Evolutionary conservation across 441 rosid genomes (phyloP).

Genomic region (Pelargonium fulgidum): DNA sequence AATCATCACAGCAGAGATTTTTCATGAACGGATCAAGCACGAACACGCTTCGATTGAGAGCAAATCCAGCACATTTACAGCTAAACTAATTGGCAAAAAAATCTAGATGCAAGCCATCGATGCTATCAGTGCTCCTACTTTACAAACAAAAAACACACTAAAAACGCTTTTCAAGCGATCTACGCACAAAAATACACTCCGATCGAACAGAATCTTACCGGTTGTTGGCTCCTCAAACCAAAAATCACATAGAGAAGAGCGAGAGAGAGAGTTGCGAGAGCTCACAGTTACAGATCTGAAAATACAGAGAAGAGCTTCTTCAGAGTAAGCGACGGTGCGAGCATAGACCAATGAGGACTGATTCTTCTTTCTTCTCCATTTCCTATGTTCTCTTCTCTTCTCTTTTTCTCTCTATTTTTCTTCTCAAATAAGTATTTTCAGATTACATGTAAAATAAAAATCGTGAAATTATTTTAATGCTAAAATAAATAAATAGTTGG

Average conservation of each 20-base stretch:
- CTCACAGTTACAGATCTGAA: not conserved
- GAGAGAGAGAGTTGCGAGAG: not conserved
- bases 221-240: not conserved
- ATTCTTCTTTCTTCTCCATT: slow-evolving; percentile 45
- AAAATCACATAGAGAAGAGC: not conserved
- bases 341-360: slow-evolving; percentile 24
- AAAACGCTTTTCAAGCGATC: not conserved
- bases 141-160: not conserved
- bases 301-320: not conserved
- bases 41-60: slow-evolving; percentile 22
- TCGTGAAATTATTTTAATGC: not conserved
- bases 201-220: not conserved
- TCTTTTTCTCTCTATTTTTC: slow-evolving; percentile 16
- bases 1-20: not conserved
- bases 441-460: too few relatives aligned
- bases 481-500: not conserved
- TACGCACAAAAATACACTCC: not conserved
- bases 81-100: not conserved
- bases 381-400: slow-evolving; percentile 39
- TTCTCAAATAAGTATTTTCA: slow-evolving; percentile 11
- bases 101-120: not conserved
- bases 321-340: slow-evolving; percentile 9
- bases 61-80: slow-evolving; percentile 19
- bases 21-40: not conserved
- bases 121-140: not conserved